phyloP scores from a whole-genome alignment of 805 yeast species.

The Candida anglica region DNA sequence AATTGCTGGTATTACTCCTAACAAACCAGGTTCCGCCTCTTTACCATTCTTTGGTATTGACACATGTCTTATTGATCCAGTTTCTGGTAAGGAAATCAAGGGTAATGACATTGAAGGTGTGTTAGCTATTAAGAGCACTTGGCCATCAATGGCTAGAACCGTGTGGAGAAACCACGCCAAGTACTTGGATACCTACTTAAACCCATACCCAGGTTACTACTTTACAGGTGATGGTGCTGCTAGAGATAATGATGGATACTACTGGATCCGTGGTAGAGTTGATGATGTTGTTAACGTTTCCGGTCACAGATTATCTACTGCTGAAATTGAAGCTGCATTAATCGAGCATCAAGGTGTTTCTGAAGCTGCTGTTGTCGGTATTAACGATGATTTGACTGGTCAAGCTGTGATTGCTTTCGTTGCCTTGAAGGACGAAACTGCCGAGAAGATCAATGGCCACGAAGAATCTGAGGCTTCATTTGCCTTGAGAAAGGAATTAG shows the following conservation, averaged over 20 bases:
- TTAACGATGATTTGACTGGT: slow-evolving; percentile 79
- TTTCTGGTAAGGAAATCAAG: slow-evolving; percentile 61
- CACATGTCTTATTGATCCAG: slow-evolving; percentile 70
- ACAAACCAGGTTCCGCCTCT: slow-evolving; percentile 83
- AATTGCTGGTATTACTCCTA: slow-evolving; percentile 69
- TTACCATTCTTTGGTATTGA: slow-evolving; percentile 82
- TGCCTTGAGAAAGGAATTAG: slow-evolving; percentile 57
- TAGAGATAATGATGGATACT: slow-evolving; percentile 77
- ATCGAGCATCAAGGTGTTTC: slow-evolving; percentile 67
- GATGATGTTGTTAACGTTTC: slow-evolving; percentile 87
- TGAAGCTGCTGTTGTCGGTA: slow-evolving; percentile 83
- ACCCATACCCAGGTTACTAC: slow-evolving; percentile 77
- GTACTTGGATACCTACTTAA: slow-evolving; percentile 76
- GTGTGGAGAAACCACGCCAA: slow-evolving; percentile 75
- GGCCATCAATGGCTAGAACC: slow-evolving; percentile 87
- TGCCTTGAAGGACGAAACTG: slow-evolving; percentile 55
- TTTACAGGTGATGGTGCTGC: slow-evolving; percentile 92
- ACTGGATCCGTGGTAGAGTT: slow-evolving; percentile 83
- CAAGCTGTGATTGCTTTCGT: slow-evolving; percentile 84
- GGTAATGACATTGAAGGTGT: slow-evolving; percentile 81
- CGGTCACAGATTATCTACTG: slow-evolving; percentile 85
- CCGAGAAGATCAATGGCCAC: slow-evolving; percentile 19
- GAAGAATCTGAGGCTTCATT: slow-evolving; percentile 42
- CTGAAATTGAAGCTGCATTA: slow-evolving; percentile 82
- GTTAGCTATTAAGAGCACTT: slow-evolving; percentile 61